phyloP scores from a whole-genome alignment of 768 basidiomycete genomes.

The Termitomyces sp. region DNA sequence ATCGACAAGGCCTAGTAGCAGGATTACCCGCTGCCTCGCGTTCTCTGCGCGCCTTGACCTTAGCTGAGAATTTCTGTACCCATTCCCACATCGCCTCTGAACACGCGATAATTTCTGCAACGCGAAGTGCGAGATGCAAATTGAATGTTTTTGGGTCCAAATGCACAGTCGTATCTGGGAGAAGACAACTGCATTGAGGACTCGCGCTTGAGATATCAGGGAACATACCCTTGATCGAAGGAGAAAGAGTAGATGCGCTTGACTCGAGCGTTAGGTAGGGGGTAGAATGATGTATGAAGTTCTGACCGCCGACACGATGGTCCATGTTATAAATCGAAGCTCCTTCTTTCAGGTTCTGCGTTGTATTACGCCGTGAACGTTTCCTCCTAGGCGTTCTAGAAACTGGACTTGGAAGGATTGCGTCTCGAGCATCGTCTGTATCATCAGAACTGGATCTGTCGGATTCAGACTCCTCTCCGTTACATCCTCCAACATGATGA shows the following conservation, averaged over 20 bases:
- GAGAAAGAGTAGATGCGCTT: constrained; percentile 36
- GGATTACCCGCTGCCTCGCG: not conserved
- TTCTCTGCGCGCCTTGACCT: constrained; percentile 2
- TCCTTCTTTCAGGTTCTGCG: constrained; percentile 16
- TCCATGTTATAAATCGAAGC: constrained; percentile 18
- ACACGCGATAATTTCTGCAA: constrained; percentile 63
- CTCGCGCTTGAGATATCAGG: constrained; percentile 8
- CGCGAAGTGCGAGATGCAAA: constrained; percentile 55
- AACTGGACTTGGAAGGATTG: constrained; percentile 23
- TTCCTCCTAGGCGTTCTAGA: constrained; percentile 16
- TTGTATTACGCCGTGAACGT: constrained; percentile 10
- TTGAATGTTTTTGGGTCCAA: constrained; percentile 56
- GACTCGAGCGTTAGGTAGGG: constrained; percentile 44
- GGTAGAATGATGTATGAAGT: constrained; percentile 31
- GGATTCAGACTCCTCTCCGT: constrained; percentile 7
- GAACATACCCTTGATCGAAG: constrained; percentile 26
- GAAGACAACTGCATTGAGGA: constrained; percentile 21
- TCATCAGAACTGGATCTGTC: constrained; percentile 23
- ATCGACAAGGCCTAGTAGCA: not conserved
- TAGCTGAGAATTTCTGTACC: constrained; percentile 45
- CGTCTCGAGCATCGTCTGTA: constrained; percentile 29
- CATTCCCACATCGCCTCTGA: constrained; percentile 80
- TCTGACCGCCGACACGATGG: constrained; percentile 28
- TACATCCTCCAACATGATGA: not conserved
- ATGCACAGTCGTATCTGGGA: constrained; percentile 50